These are phyloP conservation scores for Xylariaceae sp. DNA, from an alignment of 2,329 filamentous ascomycete genomes.

Conservation along the genomic window DNA sequence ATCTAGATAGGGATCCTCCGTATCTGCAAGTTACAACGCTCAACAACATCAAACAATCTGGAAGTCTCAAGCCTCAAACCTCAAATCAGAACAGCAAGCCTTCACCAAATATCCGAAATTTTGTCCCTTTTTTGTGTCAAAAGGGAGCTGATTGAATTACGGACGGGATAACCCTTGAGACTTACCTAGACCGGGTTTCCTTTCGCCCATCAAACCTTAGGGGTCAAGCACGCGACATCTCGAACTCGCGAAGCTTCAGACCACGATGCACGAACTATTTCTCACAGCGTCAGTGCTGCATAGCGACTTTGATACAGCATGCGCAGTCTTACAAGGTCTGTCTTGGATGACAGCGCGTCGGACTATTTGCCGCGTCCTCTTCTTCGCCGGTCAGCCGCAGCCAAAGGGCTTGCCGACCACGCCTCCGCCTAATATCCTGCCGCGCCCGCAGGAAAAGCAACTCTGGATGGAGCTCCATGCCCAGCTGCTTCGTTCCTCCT, in stretches of 20 bases:
- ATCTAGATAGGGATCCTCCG: too few relatives aligned
- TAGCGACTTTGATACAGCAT: constrained; percentile 43
- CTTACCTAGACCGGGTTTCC: background rate
- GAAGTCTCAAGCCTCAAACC: too few relatives aligned
- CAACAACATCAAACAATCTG: background rate
- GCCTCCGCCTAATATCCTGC: constrained; percentile 21
- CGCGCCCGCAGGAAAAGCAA: constrained; percentile 8
- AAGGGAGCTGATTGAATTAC: background rate
- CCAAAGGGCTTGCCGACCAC: constrained; percentile 41
- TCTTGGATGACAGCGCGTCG: constrained; percentile 51
- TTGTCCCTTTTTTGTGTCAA: too few relatives aligned
- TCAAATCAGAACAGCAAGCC: background rate
- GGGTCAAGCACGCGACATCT: background rate
- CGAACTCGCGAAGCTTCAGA: background rate
- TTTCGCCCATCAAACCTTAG: background rate
- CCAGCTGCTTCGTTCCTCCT: constrained; percentile 52
- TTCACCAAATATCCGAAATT: background rate
- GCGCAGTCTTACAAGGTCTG: constrained; percentile 51
- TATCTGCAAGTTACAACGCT: background rate
- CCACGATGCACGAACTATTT: constrained; percentile 55
- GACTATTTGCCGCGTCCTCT: constrained; percentile 46
- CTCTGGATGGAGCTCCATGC: constrained; percentile 51
- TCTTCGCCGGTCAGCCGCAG: constrained; percentile 45
- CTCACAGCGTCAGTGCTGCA: constrained; percentile 49
- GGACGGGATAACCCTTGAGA: background rate